Evolutionary conservation across 1,284 basidiomycete species (phyloP), one percentile per base, ranked within the genome.

Genomic region (Trametes polyzona): DNA sequence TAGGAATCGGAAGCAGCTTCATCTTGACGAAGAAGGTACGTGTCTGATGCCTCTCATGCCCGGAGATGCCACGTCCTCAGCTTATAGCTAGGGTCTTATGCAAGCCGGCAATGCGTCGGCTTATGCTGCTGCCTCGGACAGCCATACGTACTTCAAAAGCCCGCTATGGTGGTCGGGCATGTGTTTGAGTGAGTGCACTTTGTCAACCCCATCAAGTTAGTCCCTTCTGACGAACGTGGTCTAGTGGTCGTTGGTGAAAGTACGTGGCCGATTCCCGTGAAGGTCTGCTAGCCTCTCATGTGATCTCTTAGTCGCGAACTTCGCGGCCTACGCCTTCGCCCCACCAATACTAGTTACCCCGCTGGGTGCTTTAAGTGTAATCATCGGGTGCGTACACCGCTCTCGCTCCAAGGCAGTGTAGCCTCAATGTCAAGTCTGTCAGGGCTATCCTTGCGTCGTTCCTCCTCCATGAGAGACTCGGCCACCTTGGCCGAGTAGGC

Each of bases 91-190:
- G 93, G 93, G 92, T 40, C 76, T 95, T 37, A 95, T 90, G 65
- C 91, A 93, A 68, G 89, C 93, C 49, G 84, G 84, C 9, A 76
- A 80, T 52, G 32, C 55, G 56, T 76, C 75, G 32, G 73, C 75
- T 47, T 87, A 86, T 64, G 77, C 75, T 21, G 76, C 80, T 47
- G 83, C 88, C 54, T 91, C 92, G 1, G 93, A 95, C 53, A 88
- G 90, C 70, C 79, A 90, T 64, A 75, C 90, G 19, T 99, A 99
- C 75, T 80, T 99, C 50, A 86, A 82, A 65, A 99, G 95, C 78
- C 93, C 95, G 30, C 90, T 97, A 67, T 99, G 97, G 96, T 99
- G 96, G 97, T 90, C 90, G 4, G 96, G 96, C 47, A 97, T 98
- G 82, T 80, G 86, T 32, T 96, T 93, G 16, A 83, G 95, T 97